Evolutionary conservation across 768 basidiomycete species (phyloP).

Genomic region (Saitozyma podzolica): DNA sequence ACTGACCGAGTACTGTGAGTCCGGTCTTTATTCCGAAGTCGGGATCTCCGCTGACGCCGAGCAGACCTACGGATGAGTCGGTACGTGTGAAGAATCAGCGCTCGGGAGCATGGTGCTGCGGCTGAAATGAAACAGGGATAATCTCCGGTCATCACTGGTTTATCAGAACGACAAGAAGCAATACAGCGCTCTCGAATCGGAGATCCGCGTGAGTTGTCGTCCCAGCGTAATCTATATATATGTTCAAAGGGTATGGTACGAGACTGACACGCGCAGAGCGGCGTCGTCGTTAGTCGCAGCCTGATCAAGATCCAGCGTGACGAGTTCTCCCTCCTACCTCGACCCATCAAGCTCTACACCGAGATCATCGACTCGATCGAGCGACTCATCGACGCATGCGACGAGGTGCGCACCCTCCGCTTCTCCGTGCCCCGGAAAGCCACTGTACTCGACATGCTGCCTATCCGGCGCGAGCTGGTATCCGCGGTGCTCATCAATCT

Average conservation of each 20-base stretch:
- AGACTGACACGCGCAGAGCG: constrained; percentile 12
- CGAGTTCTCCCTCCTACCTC: constrained; percentile 48
- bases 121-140: constrained; percentile 24
- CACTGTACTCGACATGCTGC: constrained; percentile 49
- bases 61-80: constrained; percentile 46
- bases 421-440: constrained; percentile 48
- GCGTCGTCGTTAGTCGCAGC: constrained; percentile 33
- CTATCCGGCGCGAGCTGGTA: constrained; percentile 45
- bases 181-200: constrained; percentile 37
- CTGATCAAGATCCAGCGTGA: constrained; percentile 46
- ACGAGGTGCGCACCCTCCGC: constrained; percentile 42
- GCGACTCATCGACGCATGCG: constrained; percentile 34
- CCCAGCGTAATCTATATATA: background rate
- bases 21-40: background rate
- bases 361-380: constrained; percentile 40
- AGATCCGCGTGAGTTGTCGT: constrained; percentile 14
- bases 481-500: constrained; percentile 48
- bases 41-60: background rate
- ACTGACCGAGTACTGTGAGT: constrained; percentile 46
- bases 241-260: no score
- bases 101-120: background rate
- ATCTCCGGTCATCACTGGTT: constrained; percentile 43
- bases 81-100: constrained; percentile 10
- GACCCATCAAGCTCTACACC: constrained; percentile 43
- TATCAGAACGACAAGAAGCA: constrained; percentile 32